Evolutionary conservation across 164 flowering plant genomes (phyloP).

Genomic region (Tetrastigma voinierianum): DNA sequence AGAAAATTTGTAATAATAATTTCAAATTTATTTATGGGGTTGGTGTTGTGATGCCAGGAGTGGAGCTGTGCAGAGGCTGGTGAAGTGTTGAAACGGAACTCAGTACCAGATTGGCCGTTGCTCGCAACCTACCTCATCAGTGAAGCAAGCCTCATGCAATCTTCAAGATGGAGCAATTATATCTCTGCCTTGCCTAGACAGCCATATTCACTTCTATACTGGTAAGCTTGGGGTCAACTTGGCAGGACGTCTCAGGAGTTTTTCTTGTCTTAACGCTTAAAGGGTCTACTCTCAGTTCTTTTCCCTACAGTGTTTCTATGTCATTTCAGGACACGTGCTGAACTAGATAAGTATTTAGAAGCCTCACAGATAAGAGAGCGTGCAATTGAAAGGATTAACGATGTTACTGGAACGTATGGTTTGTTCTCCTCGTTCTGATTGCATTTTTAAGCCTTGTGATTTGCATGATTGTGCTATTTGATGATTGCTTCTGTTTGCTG

Average conservation of each 20-base stretch:
- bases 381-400: constrained; percentile 84
- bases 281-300: constrained; percentile 48
- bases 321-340: constrained; percentile 92
- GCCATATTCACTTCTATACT: constrained; percentile 91
- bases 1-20: too few species aligned
- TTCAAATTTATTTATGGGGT: neutral
- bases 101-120: constrained; percentile 95
- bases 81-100: constrained; percentile 55
- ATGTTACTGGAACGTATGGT: constrained; percentile 92
- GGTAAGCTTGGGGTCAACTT: constrained; percentile 40
- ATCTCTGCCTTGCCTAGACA: constrained; percentile 91
- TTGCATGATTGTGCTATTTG: neutral
- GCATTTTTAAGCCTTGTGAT: neutral
- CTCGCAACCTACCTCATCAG: constrained; percentile 90
- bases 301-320: constrained; percentile 55
- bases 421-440: neutral
- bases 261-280: constrained; percentile 11
- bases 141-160: constrained; percentile 69
- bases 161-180: constrained; percentile 89
- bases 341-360: constrained; percentile 81
- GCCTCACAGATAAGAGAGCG: constrained; percentile 88
- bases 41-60: constrained; percentile 42
- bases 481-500: neutral
- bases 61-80: constrained; percentile 89
- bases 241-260: neutral